Conservation (phyloP, 768 basidiomycete genomes). For the Pleurotus cornucopiae region DNA sequence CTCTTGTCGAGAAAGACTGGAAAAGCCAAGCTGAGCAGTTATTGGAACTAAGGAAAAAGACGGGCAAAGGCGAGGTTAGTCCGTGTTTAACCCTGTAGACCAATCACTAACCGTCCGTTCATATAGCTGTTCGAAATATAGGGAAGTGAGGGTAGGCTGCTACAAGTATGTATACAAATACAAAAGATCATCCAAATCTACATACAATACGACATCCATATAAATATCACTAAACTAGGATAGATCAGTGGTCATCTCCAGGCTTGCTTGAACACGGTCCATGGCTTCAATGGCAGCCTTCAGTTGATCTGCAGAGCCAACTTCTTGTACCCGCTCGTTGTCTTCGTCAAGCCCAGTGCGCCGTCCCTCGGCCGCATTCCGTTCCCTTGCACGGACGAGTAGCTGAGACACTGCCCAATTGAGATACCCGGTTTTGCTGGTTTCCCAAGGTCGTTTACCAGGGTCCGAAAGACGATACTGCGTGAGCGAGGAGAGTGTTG, state of each 20-base stretch:
- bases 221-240: neutral
- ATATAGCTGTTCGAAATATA: neutral
- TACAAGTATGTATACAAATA: neutral
- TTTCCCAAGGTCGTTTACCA: slow-evolving; percentile 77
- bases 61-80: slow-evolving; percentile 2
- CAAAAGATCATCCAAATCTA: neutral
- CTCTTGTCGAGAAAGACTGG: slow-evolving; percentile 28
- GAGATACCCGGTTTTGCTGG: slow-evolving; percentile 66
- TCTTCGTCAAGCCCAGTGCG: slow-evolving; percentile 20
- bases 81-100: neutral
- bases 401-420: slow-evolving; percentile 71
- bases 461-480: slow-evolving; percentile 41
- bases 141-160: neutral
- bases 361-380: slow-evolving; percentile 14
- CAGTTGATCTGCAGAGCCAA: slow-evolving; percentile 24
- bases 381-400: slow-evolving; percentile 26
- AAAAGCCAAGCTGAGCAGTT: slow-evolving; percentile 15
- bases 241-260: neutral
- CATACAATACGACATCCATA: neutral
- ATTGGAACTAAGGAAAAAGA: neutral
- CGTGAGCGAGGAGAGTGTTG: slow-evolving; percentile 31
- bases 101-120: neutral
- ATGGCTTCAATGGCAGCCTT: slow-evolving; percentile 21
- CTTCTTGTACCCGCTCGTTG: slow-evolving; percentile 14
- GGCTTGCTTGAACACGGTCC: slow-evolving; percentile 8